Evolutionary conservation across 495 filamentous ascomycete genomes (phyloP).

Genomic region (Penicillium roqueforti): DNA sequence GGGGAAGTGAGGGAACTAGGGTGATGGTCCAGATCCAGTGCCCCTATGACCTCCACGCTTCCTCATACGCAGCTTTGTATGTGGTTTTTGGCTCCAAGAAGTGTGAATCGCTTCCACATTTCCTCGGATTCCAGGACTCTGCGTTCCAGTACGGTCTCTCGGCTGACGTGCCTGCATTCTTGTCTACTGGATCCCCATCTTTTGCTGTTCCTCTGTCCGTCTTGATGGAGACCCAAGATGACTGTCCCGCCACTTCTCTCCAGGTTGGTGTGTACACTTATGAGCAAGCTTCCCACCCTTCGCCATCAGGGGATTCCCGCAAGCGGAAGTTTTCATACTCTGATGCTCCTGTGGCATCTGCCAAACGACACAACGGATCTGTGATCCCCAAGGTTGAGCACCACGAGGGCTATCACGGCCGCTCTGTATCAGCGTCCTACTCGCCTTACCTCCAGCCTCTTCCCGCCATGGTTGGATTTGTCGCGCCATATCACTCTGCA

Average conservation of each 20-base stretch:
- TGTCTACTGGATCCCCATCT: conserved; percentile 60
- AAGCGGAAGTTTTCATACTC: conserved; percentile 54
- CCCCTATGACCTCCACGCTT: conserved; percentile 63
- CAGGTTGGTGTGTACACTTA: conserved; percentile 80
- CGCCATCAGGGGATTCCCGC: conserved; percentile 32
- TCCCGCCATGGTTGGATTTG: conserved; percentile 33
- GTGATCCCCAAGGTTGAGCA: conserved; percentile 39
- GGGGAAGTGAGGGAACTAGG: conserved; percentile 63
- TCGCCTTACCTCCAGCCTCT: conserved; percentile 43
- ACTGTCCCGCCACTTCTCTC: conserved; percentile 55
- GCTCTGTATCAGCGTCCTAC: conserved; percentile 38
- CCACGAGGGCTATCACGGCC: conserved; percentile 32
- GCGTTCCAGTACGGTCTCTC: conserved; percentile 67
- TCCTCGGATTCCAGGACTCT: conserved; percentile 54
- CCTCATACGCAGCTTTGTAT: conserved; percentile 53
- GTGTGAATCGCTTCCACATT: conserved; percentile 58
- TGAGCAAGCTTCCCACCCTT: conserved; percentile 41
- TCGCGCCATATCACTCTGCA: conserved; percentile 26
- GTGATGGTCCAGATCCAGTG: conserved; percentile 70
- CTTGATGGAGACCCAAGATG: conserved; percentile 62
- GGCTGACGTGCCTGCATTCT: conserved; percentile 66
- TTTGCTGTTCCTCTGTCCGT: conserved; percentile 70
- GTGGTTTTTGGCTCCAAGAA: conserved; percentile 72
- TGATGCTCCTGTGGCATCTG: conserved; percentile 33
- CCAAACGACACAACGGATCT: conserved; percentile 45